A percentile compares a stretch with the other conserved stretches of the same genome.
Conservation (phyloP, 805 yeast species). For the Vanderwaltozyma tropicalis region DNA sequence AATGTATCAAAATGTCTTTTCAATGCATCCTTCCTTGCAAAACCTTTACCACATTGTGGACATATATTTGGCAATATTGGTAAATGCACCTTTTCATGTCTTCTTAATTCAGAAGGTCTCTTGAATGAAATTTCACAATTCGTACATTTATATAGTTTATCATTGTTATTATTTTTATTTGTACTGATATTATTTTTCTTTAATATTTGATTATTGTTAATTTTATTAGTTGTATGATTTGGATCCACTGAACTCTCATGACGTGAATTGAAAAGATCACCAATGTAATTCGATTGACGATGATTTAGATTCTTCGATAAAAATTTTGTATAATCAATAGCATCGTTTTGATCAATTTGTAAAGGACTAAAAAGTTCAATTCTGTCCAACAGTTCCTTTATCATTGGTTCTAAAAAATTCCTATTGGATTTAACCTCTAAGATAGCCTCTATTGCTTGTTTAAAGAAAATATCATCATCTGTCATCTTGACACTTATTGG, state of each 20-base stretch:
- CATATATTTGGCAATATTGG: conserved; percentile 64
- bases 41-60: conserved; percentile 66
- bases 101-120: conserved; percentile 56
- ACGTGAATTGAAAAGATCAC: too few relatives aligned
- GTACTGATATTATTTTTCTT: too few relatives aligned
- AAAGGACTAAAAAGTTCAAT: not conserved
- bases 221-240: too few relatives aligned
- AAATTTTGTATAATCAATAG: too few relatives aligned
- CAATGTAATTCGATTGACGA: too few relatives aligned
- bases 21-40: conserved; percentile 73
- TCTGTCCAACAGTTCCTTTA: conserved; percentile 8
- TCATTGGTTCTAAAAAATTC: conserved; percentile 15
- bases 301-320: too few relatives aligned
- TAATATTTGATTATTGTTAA: too few relatives aligned
- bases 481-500: conserved; percentile 4
- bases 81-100: conserved; percentile 67
- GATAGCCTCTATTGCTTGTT: conserved; percentile 21
- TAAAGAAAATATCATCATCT: conserved; percentile 14
- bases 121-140: conserved; percentile 53
- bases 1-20: conserved; percentile 65
- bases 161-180: not conserved
- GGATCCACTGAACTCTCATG: too few relatives aligned
- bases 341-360: too few relatives aligned
- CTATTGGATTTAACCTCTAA: conserved; percentile 8
- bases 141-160: conserved; percentile 41